A percentile compares a stretch with the other conserved stretches of the same genome.
phyloP scores from a whole-genome alignment of 1,139 yeast genomes.

The Hansenula anomala region DNA sequence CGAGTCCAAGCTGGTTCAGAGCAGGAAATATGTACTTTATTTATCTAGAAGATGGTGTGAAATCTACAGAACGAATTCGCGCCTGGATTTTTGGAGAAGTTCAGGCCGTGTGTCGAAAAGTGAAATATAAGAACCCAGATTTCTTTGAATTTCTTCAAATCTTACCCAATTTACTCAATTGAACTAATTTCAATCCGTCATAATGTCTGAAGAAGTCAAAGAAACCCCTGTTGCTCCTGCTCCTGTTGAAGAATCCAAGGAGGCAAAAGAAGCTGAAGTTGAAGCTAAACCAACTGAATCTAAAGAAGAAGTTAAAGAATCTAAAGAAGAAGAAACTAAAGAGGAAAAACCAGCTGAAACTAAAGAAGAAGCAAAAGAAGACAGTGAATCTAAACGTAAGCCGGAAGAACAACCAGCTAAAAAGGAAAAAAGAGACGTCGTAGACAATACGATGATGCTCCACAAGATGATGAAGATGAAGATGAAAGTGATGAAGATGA shows the following conservation, averaged over 20 bases:
- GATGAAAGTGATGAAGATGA: slow-evolving; percentile 56
- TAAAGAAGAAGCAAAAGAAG: slow-evolving; percentile 37
- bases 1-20: too few relatives aligned
- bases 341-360: slow-evolving; percentile 6
- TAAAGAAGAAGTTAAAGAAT: slow-evolving; percentile 16
- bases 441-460: slow-evolving; percentile 37
- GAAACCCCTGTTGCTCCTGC: slow-evolving; percentile 7
- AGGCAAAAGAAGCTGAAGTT: slow-evolving; percentile 10
- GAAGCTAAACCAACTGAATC: slow-evolving; percentile 7
- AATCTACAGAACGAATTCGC: too few relatives aligned
- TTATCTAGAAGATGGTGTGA: too few relatives aligned
- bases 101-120: too few relatives aligned
- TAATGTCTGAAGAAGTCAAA: slow-evolving; percentile 14
- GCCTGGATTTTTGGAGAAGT: too few relatives aligned
- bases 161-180: too few relatives aligned
- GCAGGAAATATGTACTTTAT: too few relatives aligned
- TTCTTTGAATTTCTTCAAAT: too few relatives aligned
- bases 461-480: slow-evolving; percentile 38
- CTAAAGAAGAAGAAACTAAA: slow-evolving; percentile 11
- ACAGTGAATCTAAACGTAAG: slow-evolving; percentile 36
- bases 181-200: too few relatives aligned
- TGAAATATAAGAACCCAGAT: too few relatives aligned
- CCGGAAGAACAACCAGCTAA: slow-evolving; percentile 28
- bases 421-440: slow-evolving; percentile 37
- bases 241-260: slow-evolving; percentile 6